phyloP scores from a whole-genome alignment of 805 yeast genomes.

The Saccharomycopsis fibuligera region DNA sequence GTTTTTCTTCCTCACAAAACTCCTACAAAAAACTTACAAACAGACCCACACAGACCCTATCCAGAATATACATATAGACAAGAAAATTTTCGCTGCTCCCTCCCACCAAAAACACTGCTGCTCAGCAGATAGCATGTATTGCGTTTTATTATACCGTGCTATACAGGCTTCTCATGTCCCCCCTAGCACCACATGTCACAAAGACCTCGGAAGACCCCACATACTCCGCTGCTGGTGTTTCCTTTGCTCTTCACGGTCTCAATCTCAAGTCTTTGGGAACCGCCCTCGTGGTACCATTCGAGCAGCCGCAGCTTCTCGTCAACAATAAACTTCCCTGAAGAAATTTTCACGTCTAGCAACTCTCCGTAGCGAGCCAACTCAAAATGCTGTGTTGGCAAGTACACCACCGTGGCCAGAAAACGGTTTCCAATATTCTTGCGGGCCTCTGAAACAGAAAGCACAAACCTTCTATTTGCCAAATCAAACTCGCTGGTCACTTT shows the following conservation, averaged over 20 bases:
- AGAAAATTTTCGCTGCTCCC: not conserved
- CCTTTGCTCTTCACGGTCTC: not conserved
- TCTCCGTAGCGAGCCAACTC: slow-evolving; percentile 32
- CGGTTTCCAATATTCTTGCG: slow-evolving; percentile 23
- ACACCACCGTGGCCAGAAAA: slow-evolving; percentile 47
- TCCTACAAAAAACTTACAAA: no score
- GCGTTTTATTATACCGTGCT: no score
- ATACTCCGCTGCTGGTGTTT: not conserved
- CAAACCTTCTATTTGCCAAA: slow-evolving; percentile 39
- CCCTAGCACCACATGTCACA: no score
- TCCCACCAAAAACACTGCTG: not conserved
- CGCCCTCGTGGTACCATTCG: slow-evolving; percentile 63
- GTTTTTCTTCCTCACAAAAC: not conserved
- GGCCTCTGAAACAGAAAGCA: slow-evolving; percentile 38
- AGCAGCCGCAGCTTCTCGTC: slow-evolving; percentile 48
- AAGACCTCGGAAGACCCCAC: no score
- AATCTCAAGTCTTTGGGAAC: slow-evolving; percentile 32
- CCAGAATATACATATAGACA: no score
- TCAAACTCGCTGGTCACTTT: slow-evolving; percentile 53
- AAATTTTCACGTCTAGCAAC: slow-evolving; percentile 38
- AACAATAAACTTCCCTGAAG: slow-evolving; percentile 42
- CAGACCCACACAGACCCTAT: no score
- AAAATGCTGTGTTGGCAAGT: slow-evolving; percentile 70
- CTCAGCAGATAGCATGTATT: no score
- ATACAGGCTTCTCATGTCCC: no score